These are phyloP conservation scores for Pezicula neosporulosa DNA, from an alignment of 2,329 filamentous ascomycete genomes.

Conservation along the genomic window DNA sequence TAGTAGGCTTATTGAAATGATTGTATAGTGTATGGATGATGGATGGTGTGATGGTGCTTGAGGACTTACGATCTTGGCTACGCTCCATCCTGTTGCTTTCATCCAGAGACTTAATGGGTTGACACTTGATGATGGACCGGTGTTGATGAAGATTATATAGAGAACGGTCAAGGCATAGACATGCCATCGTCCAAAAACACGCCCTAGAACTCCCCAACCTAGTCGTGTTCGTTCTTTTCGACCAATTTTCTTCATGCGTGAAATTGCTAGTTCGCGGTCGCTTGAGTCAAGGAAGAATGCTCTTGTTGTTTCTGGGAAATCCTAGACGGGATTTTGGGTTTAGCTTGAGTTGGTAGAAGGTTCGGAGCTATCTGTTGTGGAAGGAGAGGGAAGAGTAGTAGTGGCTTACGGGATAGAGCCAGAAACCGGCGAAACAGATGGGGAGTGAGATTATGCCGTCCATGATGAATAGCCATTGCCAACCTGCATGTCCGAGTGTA, in stretches of 20 bases:
- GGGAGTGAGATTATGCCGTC: constrained; percentile 34
- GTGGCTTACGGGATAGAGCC: constrained; percentile 18
- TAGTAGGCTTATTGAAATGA: too few species aligned
- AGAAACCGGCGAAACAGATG: constrained; percentile 25
- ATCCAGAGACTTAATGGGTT: constrained; percentile 37
- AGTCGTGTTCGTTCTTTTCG: constrained; percentile 23
- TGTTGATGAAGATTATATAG: constrained; percentile 37
- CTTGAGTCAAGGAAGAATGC: constrained; percentile 20
- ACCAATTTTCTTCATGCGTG: constrained; percentile 22
- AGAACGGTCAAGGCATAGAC: constrained; percentile 33
- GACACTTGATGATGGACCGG: constrained; percentile 29
- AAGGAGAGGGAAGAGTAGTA: too few species aligned
- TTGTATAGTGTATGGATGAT: too few species aligned
- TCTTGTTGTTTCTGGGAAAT: constrained; percentile 22
- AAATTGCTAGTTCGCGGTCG: constrained; percentile 15
- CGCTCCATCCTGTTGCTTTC: constrained; percentile 38
- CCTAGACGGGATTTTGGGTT: too few species aligned
- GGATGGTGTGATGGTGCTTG: neutral
- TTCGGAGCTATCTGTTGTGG: too few species aligned
- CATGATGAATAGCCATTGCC: constrained; percentile 45
- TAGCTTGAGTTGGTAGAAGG: too few species aligned
- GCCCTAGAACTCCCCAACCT: constrained; percentile 18
- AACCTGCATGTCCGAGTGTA: constrained; percentile 33
- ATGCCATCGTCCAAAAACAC: constrained; percentile 33
- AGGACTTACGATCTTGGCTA: constrained; percentile 40